phyloP scores from a whole-genome alignment of 257 asterid genomes.

The Vinca minor region DNA sequence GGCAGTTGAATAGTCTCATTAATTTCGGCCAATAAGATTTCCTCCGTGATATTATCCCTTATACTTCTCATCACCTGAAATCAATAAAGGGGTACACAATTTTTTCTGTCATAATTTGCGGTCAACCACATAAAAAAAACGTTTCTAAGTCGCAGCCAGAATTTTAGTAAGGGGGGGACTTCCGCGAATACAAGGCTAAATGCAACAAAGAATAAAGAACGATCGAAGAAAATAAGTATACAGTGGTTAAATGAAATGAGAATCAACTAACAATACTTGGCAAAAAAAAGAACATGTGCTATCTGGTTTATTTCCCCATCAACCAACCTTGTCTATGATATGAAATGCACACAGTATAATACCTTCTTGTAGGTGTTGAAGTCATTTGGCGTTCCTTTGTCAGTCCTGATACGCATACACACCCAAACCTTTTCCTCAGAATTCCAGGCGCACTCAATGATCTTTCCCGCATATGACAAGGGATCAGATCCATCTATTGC shows the following conservation, averaged over 20 bases:
- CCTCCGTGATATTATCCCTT: slow-evolving; percentile 85
- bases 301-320: background rate
- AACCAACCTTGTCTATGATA: background rate
- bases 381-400: slow-evolving; percentile 87
- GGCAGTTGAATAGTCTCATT: slow-evolving; percentile 76
- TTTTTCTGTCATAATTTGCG: background rate
- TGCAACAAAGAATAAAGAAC: background rate
- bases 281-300: no score
- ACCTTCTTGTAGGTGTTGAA: slow-evolving; percentile 91
- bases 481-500: slow-evolving; percentile 61
- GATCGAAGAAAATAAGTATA: background rate
- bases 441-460: slow-evolving; percentile 81
- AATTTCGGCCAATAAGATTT: slow-evolving; percentile 64
- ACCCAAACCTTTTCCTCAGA: slow-evolving; percentile 63
- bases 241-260: background rate
- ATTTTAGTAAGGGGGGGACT: background rate
- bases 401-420: slow-evolving; percentile 84
- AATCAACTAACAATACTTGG: background rate
- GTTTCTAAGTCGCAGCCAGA: background rate
- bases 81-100: background rate
- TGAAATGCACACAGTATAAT: background rate
- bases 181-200: no score
- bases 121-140: no score
- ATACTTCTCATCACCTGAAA: slow-evolving; percentile 86
- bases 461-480: slow-evolving; percentile 59